phyloP scores from a whole-genome alignment of 2,329 filamentous ascomycete genomes.

The Botrytis medusae region DNA sequence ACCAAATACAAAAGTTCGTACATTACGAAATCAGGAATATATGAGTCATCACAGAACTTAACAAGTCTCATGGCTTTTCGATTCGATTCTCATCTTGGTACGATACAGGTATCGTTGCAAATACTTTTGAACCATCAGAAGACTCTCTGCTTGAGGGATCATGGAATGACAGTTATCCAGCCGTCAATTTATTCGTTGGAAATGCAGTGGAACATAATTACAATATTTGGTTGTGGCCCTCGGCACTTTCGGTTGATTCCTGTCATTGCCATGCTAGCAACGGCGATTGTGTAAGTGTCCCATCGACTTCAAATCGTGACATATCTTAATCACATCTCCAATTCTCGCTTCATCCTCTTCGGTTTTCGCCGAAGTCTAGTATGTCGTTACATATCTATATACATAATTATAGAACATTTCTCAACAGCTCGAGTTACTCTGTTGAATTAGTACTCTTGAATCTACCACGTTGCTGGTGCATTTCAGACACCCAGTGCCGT shows the following conservation, averaged over 20 bases:
- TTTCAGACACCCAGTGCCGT: neutral
- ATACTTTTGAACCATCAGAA: neutral
- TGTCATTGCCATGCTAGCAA: neutral
- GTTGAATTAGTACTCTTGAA: neutral
- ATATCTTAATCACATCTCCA: slow-evolving; percentile 5
- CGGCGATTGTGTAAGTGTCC: slow-evolving; percentile 2
- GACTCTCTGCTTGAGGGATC: neutral
- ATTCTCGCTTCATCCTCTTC: neutral
- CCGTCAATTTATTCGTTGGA: neutral
- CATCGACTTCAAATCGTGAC: neutral
- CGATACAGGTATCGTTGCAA: neutral
- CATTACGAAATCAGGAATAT: neutral
- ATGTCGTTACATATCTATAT: neutral
- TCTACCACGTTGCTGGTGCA: slow-evolving; percentile 6
- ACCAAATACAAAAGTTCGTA: neutral
- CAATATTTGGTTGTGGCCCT: neutral
- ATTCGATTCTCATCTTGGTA: slow-evolving; percentile 9
- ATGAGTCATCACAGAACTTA: neutral
- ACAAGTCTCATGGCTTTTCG: slow-evolving; percentile 12
- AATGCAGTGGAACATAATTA: neutral
- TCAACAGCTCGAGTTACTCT: neutral
- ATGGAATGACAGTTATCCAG: neutral
- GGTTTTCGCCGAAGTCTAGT: neutral
- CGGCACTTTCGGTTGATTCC: slow-evolving; percentile 7
- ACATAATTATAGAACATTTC: neutral